Conservation (phyloP, 345 rosid species). For the Cardamine resedifolia region DNA sequence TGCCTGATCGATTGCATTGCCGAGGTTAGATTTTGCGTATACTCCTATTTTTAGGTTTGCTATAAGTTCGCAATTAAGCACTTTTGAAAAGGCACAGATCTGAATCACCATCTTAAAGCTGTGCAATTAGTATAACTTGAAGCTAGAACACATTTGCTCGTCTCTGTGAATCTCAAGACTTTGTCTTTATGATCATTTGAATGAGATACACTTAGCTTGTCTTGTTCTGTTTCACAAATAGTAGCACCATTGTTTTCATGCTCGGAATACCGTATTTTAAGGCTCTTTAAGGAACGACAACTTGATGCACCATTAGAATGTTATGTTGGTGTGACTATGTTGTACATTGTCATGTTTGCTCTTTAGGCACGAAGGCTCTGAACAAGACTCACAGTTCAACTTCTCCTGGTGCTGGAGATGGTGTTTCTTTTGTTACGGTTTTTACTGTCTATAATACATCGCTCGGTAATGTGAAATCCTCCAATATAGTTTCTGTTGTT, state of each 20-base stretch:
- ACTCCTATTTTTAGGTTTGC: neutral
- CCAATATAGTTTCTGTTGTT: constrained; percentile 58
- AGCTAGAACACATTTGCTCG: neutral
- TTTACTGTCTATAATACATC: constrained; percentile 66
- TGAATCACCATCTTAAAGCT: neutral
- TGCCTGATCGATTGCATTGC: constrained; percentile 77
- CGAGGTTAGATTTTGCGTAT: constrained; percentile 48
- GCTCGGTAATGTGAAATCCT: constrained; percentile 42
- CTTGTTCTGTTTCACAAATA: neutral
- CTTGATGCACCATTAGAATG: neutral
- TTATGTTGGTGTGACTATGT: neutral
- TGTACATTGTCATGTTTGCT: constrained; percentile 14
- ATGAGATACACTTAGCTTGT: constrained; percentile 19
- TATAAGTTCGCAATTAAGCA: neutral
- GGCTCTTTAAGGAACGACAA: neutral
- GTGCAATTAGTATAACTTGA: neutral
- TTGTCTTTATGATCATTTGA: neutral
- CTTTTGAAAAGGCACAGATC: neutral
- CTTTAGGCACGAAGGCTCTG: constrained; percentile 70
- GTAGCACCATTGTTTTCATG: neutral
- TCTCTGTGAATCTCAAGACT: neutral
- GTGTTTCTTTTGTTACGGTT: constrained; percentile 66
- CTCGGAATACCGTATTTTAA: neutral
- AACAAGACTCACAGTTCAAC: constrained; percentile 50
- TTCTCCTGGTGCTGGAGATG: constrained; percentile 41